Percentiles rank a stretch among this genome's conserved stretches.
phyloP scores from a whole-genome alignment of 345 rosid species.

The Moricandia moricandioides region DNA sequence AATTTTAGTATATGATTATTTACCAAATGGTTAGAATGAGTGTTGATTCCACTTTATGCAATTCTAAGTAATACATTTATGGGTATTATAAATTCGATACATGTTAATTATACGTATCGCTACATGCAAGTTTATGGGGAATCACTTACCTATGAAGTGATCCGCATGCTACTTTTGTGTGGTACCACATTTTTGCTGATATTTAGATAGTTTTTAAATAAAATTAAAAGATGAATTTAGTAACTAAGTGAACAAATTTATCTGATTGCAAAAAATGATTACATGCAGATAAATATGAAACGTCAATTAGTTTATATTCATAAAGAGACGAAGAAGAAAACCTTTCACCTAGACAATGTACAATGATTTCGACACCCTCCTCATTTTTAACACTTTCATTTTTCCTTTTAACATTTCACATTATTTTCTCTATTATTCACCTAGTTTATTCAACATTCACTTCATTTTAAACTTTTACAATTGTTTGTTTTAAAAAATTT shows the following conservation, averaged over 20 bases:
- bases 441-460: too few species aligned
- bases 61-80: slow-evolving; percentile 14
- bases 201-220: neutral
- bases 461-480: too few species aligned
- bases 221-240: too few species aligned
- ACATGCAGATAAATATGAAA: neutral
- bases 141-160: slow-evolving; percentile 28
- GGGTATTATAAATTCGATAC: neutral
- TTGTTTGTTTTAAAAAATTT: too few species aligned
- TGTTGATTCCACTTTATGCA: slow-evolving; percentile 20
- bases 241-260: too few species aligned
- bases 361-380: too few species aligned
- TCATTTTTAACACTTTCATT: too few species aligned
- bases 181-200: slow-evolving; percentile 18
- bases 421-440: too few species aligned
- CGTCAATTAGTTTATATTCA: neutral
- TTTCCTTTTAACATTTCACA: too few species aligned
- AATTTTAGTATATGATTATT: too few species aligned
- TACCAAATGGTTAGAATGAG: neutral
- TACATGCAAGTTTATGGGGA: slow-evolving; percentile 8
- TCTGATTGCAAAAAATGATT: too few species aligned
- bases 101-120: neutral
- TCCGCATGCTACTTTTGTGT: slow-evolving; percentile 18
- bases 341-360: too few species aligned
- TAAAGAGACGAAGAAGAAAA: neutral